phyloP scores from a whole-genome alignment of 2,329 filamentous ascomycete genomes.

The Epichloe uncinata region DNA sequence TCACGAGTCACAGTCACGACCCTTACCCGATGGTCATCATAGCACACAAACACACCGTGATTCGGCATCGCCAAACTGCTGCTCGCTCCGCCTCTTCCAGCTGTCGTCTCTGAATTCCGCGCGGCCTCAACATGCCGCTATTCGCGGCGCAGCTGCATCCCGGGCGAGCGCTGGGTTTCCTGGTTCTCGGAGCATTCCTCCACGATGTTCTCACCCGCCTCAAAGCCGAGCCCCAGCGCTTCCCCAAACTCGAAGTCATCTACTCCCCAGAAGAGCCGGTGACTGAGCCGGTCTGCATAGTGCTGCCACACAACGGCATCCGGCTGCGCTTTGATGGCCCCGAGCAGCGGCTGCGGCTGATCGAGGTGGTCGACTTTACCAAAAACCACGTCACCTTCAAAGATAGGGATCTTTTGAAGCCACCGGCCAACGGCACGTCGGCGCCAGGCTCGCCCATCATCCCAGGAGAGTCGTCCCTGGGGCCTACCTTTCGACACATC shows the following conservation, averaged over 20 bases:
- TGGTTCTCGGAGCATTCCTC: slow-evolving; percentile 76
- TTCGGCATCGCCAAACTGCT: background rate
- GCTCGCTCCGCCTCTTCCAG: background rate
- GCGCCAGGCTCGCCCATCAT: slow-evolving; percentile 19
- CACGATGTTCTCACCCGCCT: slow-evolving; percentile 80
- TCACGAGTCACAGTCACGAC: background rate
- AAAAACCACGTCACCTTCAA: slow-evolving; percentile 75
- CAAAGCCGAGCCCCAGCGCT: slow-evolving; percentile 73
- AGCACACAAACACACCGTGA: background rate
- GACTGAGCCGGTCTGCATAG: slow-evolving; percentile 58
- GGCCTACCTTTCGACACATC: slow-evolving; percentile 75
- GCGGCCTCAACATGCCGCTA: slow-evolving; percentile 27
- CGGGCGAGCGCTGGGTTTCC: slow-evolving; percentile 51
- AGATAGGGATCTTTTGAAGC: slow-evolving; percentile 69
- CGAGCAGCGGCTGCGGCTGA: slow-evolving; percentile 79
- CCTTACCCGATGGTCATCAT: background rate
- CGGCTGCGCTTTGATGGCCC: slow-evolving; percentile 86
- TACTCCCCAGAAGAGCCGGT: slow-evolving; percentile 69
- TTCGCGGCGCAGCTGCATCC: slow-evolving; percentile 52
- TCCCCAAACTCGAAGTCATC: slow-evolving; percentile 68
- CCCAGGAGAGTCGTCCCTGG: slow-evolving; percentile 25
- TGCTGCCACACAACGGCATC: slow-evolving; percentile 72
- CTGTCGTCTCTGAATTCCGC: background rate
- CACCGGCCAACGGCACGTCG: slow-evolving; percentile 24
- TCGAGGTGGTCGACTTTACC: slow-evolving; percentile 83